Conservation (phyloP, 768 basidiomycete genomes). For the Suillus paluster region DNA sequence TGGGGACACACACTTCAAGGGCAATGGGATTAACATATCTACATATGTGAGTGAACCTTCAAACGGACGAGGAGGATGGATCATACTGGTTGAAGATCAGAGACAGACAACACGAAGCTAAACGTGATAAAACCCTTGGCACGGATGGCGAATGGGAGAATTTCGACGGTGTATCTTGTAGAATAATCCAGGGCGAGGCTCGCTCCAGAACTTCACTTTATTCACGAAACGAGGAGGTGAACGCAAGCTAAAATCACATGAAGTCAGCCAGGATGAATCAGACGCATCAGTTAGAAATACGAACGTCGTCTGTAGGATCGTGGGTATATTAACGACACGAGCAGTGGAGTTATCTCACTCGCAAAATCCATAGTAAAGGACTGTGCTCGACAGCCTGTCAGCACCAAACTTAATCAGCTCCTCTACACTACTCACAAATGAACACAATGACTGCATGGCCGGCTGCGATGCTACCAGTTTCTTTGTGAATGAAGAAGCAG, state of each 20-base stretch:
- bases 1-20: slow-evolving; percentile 23
- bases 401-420: not conserved
- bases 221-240: slow-evolving; percentile 43
- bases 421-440: slow-evolving; percentile 39
- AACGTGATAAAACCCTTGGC: slow-evolving; percentile 46
- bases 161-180: slow-evolving; percentile 44
- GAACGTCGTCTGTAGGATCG: slow-evolving; percentile 35
- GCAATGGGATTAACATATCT: slow-evolving; percentile 44
- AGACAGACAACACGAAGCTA: slow-evolving; percentile 44
- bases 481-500: slow-evolving; percentile 37
- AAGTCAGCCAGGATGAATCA: slow-evolving; percentile 1
- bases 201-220: not conserved
- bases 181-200: not conserved
- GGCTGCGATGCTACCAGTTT: slow-evolving; percentile 28
- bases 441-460: slow-evolving; percentile 51
- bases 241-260: slow-evolving; percentile 33
- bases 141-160: slow-evolving; percentile 44
- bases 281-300: slow-evolving; percentile 12
- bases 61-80: slow-evolving; percentile 26
- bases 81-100: slow-evolving; percentile 49
- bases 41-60: slow-evolving; percentile 17
- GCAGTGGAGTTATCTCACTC: slow-evolving; percentile 17
- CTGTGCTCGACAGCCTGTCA: slow-evolving; percentile 20
- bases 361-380: slow-evolving; percentile 46
- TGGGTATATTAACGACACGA: not conserved